These are phyloP conservation scores for Phellinidium pouzarii DNA, from an alignment of 1,284 basidiomycete species.

Conservation along the genomic window DNA sequence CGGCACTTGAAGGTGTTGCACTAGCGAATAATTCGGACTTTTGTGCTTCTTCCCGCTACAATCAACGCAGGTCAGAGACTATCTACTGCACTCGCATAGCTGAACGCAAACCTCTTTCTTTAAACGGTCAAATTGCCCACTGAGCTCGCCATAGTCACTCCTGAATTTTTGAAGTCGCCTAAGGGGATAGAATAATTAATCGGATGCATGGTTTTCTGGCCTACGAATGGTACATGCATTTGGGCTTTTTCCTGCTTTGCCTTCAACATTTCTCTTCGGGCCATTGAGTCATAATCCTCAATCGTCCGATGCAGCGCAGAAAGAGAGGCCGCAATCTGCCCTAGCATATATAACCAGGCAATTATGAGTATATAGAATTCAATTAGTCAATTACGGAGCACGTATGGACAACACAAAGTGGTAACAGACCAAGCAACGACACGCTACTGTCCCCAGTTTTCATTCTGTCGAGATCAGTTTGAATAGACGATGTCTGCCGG, in stretches of 20 bases:
- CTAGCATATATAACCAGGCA: slow-evolving; percentile 35
- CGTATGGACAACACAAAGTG: background rate
- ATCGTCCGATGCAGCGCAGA: slow-evolving; percentile 89
- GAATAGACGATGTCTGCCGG: slow-evolving; percentile 83
- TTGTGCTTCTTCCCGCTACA: slow-evolving; percentile 48
- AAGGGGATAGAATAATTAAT: background rate
- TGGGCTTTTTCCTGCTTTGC: slow-evolving; percentile 92
- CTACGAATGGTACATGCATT: slow-evolving; percentile 49
- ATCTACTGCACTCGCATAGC: slow-evolving; percentile 21
- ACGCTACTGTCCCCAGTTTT: slow-evolving; percentile 75
- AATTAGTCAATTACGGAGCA: background rate
- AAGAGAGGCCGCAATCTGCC: slow-evolving; percentile 91
- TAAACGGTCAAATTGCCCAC: slow-evolving; percentile 60
- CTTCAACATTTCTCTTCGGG: slow-evolving; percentile 88
- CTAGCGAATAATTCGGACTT: slow-evolving; percentile 49
- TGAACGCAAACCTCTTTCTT: slow-evolving; percentile 40
- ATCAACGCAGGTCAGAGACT: background rate
- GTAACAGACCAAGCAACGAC: slow-evolving; percentile 72
- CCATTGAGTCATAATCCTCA: slow-evolving; percentile 95
- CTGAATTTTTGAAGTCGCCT: slow-evolving; percentile 84
- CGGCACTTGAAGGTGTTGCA: slow-evolving; percentile 9
- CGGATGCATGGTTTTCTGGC: background rate
- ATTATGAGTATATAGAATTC: background rate
- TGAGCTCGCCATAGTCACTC: slow-evolving; percentile 65
- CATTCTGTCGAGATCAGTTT: slow-evolving; percentile 78